phyloP scores from a whole-genome alignment of 2,329 filamentous ascomycete genomes.

The Calcarisporium arbuscula region DNA sequence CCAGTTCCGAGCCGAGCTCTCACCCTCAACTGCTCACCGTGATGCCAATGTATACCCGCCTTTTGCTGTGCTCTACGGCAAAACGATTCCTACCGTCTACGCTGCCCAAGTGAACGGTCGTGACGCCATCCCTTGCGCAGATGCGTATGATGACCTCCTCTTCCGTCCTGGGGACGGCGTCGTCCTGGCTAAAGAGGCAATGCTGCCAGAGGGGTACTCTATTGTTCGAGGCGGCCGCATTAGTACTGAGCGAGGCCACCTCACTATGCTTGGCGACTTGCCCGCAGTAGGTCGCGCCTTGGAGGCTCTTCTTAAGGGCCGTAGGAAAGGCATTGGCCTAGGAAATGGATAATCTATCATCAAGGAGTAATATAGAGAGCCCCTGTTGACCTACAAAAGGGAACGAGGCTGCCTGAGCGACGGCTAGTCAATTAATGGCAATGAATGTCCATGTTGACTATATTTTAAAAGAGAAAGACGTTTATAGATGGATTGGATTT shows the following conservation, averaged over 20 bases:
- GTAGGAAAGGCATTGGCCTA: slow-evolving; percentile 66
- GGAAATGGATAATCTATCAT: too few species aligned
- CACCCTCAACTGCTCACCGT: slow-evolving; percentile 53
- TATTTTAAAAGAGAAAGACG: too few species aligned
- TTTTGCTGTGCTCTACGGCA: slow-evolving; percentile 76
- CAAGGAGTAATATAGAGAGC: too few species aligned
- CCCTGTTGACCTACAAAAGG: too few species aligned
- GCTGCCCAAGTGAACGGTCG: slow-evolving; percentile 67
- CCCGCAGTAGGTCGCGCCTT: slow-evolving; percentile 73
- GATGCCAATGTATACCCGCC: slow-evolving; percentile 73
- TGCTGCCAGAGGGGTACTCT: slow-evolving; percentile 75
- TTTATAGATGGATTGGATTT: too few species aligned
- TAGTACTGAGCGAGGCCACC: slow-evolving; percentile 77
- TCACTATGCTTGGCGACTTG: slow-evolving; percentile 79
- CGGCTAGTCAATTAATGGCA: too few species aligned
- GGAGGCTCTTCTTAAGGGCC: slow-evolving; percentile 58
- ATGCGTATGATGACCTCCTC: slow-evolving; percentile 79
- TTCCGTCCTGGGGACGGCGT: slow-evolving; percentile 89
- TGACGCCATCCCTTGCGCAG: slow-evolving; percentile 67
- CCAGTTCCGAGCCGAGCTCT: slow-evolving; percentile 69
- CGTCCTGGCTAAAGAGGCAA: slow-evolving; percentile 75
- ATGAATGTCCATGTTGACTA: too few species aligned
- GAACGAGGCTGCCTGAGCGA: too few species aligned
- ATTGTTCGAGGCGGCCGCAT: slow-evolving; percentile 68
- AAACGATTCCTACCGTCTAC: slow-evolving; percentile 78